These are phyloP conservation scores for Chlorella sp. DNA, from an alignment of 139 green algal species.

Conservation along the genomic window DNA sequence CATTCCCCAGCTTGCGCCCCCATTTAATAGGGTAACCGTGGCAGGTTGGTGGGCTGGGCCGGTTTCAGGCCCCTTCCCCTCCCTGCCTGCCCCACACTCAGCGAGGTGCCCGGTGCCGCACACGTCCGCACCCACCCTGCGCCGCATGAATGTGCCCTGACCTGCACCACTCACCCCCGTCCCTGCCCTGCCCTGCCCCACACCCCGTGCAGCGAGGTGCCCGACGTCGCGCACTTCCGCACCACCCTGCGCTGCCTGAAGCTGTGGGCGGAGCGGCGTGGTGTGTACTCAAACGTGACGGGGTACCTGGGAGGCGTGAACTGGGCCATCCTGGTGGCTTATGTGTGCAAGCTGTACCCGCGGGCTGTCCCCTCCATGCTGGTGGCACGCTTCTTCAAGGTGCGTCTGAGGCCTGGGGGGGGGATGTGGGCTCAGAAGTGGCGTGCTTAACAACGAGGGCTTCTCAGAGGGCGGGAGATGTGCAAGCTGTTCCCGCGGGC, in stretches of 20 bases:
- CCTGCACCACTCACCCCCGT: background rate
- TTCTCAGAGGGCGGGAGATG: slow-evolving; percentile 33
- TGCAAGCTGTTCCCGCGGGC: slow-evolving; percentile 93
- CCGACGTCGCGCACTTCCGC: slow-evolving; percentile 70
- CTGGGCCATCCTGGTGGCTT: slow-evolving; percentile 94
- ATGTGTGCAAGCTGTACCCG: slow-evolving; percentile 94
- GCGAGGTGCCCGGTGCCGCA: slow-evolving; percentile 62
- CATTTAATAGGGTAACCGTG: too few relatives aligned
- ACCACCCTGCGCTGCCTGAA: slow-evolving; percentile 85
- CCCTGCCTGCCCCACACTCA: background rate
- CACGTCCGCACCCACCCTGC: slow-evolving; percentile 76
- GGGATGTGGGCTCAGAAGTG: background rate
- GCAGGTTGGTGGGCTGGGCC: too few relatives aligned
- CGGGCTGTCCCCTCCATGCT: slow-evolving; percentile 69
- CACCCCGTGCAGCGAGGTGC: slow-evolving; percentile 48
- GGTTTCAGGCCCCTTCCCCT: background rate
- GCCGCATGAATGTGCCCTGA: slow-evolving; percentile 72
- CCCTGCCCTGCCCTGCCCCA: background rate
- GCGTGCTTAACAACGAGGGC: too few relatives aligned
- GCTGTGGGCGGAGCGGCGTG: slow-evolving; percentile 89
- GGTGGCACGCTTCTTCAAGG: slow-evolving; percentile 86
- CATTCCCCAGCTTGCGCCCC: too few relatives aligned
- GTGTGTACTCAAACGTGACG: slow-evolving; percentile 86
- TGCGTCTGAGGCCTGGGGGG: slow-evolving; percentile 24
- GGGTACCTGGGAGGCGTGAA: slow-evolving; percentile 98